Percentiles rank a stretch among this genome's conserved stretches.
Conservation (phyloP, 169 alveolate species). For the Plasmodium ovale region DNA sequence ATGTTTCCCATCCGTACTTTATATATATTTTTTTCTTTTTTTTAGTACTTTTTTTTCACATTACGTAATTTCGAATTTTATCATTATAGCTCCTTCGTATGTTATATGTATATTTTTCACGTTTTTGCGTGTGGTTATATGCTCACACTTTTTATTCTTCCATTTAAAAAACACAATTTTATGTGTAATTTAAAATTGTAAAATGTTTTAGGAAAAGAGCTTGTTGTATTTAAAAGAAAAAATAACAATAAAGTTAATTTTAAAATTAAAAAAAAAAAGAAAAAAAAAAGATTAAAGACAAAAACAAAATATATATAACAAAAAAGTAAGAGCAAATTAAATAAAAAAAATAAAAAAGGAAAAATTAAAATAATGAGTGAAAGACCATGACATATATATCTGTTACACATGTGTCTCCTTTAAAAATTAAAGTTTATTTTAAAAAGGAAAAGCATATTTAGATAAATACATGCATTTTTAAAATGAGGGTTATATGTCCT, state of each 20-base stretch:
- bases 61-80: neutral
- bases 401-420: neutral
- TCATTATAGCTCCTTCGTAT: neutral
- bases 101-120: too few species aligned
- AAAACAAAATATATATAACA: constrained; percentile 15
- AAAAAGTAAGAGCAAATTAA: neutral
- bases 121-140: too few species aligned
- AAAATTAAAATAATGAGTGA: neutral
- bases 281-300: constrained; percentile 9
- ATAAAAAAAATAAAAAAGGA: neutral
- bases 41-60: constrained; percentile 13
- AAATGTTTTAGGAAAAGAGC: too few species aligned
- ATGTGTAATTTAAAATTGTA: too few species aligned
- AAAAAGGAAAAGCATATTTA: too few species aligned
- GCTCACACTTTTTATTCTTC: too few species aligned
- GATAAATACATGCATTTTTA: too few species aligned
- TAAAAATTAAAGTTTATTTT: too few species aligned
- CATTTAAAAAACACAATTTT: too few species aligned
- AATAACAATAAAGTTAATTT: constrained; percentile 11
- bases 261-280: constrained; percentile 1
- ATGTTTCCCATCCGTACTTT: neutral
- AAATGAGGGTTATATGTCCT: too few species aligned
- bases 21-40: neutral
- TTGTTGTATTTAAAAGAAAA: too few species aligned
- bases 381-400: neutral